Conservation (phyloP, 2,329 filamentous ascomycete species). For the Trichoderma lentiforme region DNA sequence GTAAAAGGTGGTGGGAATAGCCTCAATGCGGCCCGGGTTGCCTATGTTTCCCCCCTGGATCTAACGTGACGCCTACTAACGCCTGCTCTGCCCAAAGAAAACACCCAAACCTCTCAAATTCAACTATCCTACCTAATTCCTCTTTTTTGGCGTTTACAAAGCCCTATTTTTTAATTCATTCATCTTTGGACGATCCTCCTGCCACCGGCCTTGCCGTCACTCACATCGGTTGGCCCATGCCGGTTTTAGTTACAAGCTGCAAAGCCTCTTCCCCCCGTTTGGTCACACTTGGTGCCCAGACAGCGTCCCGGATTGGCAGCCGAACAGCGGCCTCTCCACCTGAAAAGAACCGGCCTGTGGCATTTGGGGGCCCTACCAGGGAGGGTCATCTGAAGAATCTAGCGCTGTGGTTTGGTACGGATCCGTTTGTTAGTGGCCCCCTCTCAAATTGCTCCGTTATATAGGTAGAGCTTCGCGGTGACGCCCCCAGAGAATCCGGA, state of each 20-base stretch:
- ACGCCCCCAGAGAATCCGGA: neutral
- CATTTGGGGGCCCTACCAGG: neutral
- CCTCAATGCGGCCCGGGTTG: neutral
- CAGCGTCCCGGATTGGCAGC: conserved; percentile 12
- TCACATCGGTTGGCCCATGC: conserved; percentile 14
- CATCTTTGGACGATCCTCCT: neutral
- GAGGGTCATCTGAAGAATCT: conserved; percentile 7
- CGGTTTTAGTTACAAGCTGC: conserved; percentile 5
- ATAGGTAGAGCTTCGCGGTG: conserved; percentile 11
- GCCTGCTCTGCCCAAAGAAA: neutral
- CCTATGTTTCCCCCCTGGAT: neutral
- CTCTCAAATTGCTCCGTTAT: conserved; percentile 1
- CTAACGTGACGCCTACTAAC: neutral
- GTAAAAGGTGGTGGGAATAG: conserved; percentile 9
- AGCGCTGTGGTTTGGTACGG: neutral
- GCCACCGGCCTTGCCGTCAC: conserved; percentile 13
- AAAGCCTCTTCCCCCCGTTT: neutral
- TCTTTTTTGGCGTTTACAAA: neutral
- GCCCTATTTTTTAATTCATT: neutral
- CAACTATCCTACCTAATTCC: neutral
- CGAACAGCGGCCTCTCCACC: conserved; percentile 5
- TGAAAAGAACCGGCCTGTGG: neutral
- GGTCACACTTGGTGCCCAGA: conserved; percentile 1
- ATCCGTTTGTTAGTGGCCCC: conserved; percentile 5
- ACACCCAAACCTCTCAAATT: neutral